These are phyloP conservation scores for Aspergillus costaricaensis DNA, from an alignment of 2,329 filamentous ascomycete genomes.

Conservation along the genomic window DNA sequence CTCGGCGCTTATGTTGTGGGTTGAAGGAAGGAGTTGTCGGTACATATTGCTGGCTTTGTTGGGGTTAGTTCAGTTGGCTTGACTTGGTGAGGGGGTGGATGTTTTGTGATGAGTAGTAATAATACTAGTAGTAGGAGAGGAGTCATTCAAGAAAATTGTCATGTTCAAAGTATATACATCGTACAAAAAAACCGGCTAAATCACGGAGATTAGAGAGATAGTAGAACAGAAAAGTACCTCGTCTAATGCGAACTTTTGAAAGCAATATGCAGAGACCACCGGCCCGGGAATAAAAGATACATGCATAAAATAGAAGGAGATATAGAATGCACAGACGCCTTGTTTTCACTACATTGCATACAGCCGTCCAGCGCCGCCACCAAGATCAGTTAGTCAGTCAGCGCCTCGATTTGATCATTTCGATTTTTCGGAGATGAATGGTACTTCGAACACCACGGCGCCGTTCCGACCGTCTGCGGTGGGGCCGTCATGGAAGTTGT, in stretches of 20 bases:
- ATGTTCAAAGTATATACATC: neutral
- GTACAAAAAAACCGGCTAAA: conserved; percentile 3
- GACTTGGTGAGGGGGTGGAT: neutral
- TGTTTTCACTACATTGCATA: conserved; percentile 12
- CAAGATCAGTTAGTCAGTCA: neutral
- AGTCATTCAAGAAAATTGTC: neutral
- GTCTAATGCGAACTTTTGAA: conserved; percentile 11
- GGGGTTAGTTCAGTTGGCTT: too few species aligned
- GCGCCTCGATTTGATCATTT: conserved; percentile 9
- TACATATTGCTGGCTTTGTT: neutral
- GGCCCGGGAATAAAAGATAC: conserved; percentile 16
- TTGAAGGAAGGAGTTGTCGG: neutral
- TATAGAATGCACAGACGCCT: neutral
- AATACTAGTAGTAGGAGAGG: too few species aligned
- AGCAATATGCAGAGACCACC: conserved; percentile 17
- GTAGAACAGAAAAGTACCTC: neutral
- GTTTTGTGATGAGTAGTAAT: too few species aligned
- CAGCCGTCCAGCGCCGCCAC: neutral
- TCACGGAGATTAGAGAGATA: neutral
- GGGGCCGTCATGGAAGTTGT: conserved; percentile 39
- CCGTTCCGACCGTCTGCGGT: conserved; percentile 68
- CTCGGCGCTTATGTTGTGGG: neutral
- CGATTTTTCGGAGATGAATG: conserved; percentile 40
- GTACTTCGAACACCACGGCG: conserved; percentile 83
- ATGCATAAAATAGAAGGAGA: conserved; percentile 2